phyloP scores from a whole-genome alignment of 805 yeast species.

The Peterozyma toletana region DNA sequence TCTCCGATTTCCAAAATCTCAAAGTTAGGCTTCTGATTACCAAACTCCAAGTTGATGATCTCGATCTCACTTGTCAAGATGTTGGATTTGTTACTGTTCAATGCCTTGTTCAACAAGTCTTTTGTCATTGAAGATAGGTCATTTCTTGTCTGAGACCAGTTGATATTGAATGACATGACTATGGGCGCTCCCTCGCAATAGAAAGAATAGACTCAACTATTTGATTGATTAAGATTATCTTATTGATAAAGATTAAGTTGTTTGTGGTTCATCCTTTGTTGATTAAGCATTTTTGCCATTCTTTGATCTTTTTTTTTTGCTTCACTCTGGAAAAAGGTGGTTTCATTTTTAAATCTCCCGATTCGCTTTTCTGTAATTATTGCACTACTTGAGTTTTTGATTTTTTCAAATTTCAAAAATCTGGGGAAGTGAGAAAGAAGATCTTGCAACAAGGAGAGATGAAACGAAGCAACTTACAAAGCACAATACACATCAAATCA shows the following conservation, averaged over 20 bases:
- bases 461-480: background rate
- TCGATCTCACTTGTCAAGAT: constrained; percentile 62
- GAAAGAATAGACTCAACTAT: no score
- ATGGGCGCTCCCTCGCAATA: background rate
- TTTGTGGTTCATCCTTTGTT: no score
- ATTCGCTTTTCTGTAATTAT: no score
- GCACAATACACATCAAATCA: no score
- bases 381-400: background rate
- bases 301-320: no score
- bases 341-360: no score
- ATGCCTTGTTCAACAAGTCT: constrained; percentile 60
- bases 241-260: no score
- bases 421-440: background rate
- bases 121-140: constrained; percentile 55
- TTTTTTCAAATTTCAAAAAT: background rate
- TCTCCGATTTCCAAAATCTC: constrained; percentile 83
- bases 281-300: no score
- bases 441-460: background rate
- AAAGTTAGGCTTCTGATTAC: constrained; percentile 64
- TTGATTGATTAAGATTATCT: no score
- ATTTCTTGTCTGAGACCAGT: constrained; percentile 72
- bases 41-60: constrained; percentile 67
- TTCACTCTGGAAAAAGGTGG: no score
- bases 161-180: constrained; percentile 68
- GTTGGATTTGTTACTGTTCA: constrained; percentile 69